A percentile compares a stretch with the other conserved stretches of the same genome.
These are phyloP conservation scores for Cyclostephanos tholiformis DNA, from an alignment of 108 stramenopile species.

Conservation along the genomic window DNA sequence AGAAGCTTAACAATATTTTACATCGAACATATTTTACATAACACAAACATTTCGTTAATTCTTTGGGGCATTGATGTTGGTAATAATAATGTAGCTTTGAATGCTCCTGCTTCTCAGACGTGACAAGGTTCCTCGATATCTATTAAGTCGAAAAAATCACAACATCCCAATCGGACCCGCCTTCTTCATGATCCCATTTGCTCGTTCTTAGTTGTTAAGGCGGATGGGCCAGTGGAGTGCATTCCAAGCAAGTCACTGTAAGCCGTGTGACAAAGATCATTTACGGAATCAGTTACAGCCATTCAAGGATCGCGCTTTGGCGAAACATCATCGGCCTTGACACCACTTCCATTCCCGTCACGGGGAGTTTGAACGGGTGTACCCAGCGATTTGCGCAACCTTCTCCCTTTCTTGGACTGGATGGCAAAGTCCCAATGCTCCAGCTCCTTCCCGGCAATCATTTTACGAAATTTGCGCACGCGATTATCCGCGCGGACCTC, in stretches of 20 bases:
- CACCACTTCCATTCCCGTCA: background rate
- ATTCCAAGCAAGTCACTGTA: background rate
- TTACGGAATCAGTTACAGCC: background rate
- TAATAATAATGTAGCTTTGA: no score
- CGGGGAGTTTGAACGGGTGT: background rate
- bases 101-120: no score
- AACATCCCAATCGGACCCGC: no score
- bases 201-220: no score
- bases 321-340: background rate
- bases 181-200: no score
- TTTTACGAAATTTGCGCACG: conserved; percentile 39
- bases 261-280: background rate
- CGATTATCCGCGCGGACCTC: conserved; percentile 44
- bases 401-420: conserved; percentile 33
- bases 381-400: conserved; percentile 30
- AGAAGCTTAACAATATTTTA: no score
- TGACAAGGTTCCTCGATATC: no score
- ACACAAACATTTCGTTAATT: no score
- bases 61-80: no score
- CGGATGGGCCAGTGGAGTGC: background rate
- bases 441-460: conserved; percentile 33
- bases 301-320: conserved; percentile 31
- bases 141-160: no score
- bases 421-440: conserved; percentile 45
- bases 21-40: no score